Evolutionary conservation across 2,329 filamentous ascomycete species (phyloP), one percentile per base, ranked within the genome.

Genomic region (Tolypocladium inflatum): DNA sequence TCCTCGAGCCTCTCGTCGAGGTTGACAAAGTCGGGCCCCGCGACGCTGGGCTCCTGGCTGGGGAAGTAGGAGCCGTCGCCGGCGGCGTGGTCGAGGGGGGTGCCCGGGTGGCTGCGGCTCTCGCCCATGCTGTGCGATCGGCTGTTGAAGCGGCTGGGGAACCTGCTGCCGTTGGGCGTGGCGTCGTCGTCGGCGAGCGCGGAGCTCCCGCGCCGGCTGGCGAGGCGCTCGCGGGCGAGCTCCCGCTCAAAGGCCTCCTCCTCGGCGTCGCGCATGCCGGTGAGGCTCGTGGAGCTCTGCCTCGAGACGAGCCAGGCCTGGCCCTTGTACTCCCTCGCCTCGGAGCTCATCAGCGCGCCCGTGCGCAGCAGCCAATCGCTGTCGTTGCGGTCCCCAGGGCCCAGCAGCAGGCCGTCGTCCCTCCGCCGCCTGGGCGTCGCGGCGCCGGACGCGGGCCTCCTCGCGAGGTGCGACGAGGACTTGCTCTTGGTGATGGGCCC

Each of bases 291-390:
- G 2, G 84, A 86, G 67, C 83, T 86, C 57, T 81, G 82, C 53
- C 84, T 78, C 30, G 84, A 83, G n/a, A 82, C 75, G 23, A 89
- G 78, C 86, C 86, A 89, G 17, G 80, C 74, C 70, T 89, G 85
- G 17, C 86, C 86, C 70, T 88, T 88, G 65, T 76, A 85, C 67
- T 89, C 86, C 58, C 85, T 76, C 21, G 84, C 77, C 67, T 85
- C 83, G 55, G 78, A 80, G 58, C 81, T 81, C 63, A 89, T 80
- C 53, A 86, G 67, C 8, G 83, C 83, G 53, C 85, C 85, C 0
- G 84, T 80, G 37, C 85, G 79, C 30, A 86, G 74, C 52, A 89
- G 73, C 85, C 86, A 89, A 70, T 87, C 85, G 58, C 80, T 82
- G 63, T 85, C 79, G 58, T 74, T 74, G 42, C 71, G 71, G 61